Base-by-base conservation (phyloP, 2,329 filamentous ascomycete species). In the Rhytidhysteron rufulum region DNA sequence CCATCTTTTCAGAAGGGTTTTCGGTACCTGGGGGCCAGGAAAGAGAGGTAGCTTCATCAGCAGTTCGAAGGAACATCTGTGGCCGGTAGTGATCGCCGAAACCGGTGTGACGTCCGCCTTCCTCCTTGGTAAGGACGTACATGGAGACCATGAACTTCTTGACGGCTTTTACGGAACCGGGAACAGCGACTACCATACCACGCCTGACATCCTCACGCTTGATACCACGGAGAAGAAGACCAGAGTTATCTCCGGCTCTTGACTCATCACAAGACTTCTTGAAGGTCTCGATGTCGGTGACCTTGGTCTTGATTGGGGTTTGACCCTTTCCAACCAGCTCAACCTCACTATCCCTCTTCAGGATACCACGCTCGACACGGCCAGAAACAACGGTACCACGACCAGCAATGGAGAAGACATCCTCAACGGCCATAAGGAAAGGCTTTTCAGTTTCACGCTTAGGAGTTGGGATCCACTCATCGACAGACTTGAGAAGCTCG, bases 201-300 rank as follows among this genome's bases (percentile, higher is more conserved):
- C 93, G 88, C 60, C 75, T 79, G 61, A 98, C 79, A 60, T 98
- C 94, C 74, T 98, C 93, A 63, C 93, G 89, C 73, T 89, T 90
- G 64, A 98, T 73, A 78, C 93, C 91, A 73, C 93, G 88, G 69
- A 98, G 85, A 40, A 98, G 82, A 27, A 98, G 86, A 64, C 93
- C 93, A 19, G 93, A 96, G 83, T 97, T 98, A 73, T 98, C 93
- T 69, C 93, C 93, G 47, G 93, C 93, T 59, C 87, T 82, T 44
- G 91, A 95, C 73, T 95, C 88, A 43, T 96, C 90, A 71, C 93
- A 97, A 36, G 89, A 94, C 82, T 98, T 98, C 81, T 97, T 96
- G 80, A 98, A 98, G 53, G 91, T 98, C 78, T 98, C 93, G 56
- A 98, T 97, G 65, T 98, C 94, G 62, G 93, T 98, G 52, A 98